Base-by-base conservation (phyloP, 2,329 filamentous ascomycete species). In the Phialocephala sp. region DNA sequence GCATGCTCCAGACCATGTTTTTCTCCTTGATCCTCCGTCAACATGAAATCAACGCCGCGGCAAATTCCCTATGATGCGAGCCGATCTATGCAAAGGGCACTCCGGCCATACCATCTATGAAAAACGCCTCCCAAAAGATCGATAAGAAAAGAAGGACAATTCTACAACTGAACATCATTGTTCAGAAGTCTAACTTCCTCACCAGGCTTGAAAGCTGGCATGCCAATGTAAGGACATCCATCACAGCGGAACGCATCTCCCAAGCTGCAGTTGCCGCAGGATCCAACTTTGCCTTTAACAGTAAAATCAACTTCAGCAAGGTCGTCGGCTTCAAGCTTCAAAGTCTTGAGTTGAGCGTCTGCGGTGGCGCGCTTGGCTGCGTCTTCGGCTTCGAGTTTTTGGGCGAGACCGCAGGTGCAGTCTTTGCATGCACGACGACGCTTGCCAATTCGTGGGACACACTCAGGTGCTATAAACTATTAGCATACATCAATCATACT, bases 201-300 rank as follows among this genome's bases (percentile, higher is more conserved):
- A 18, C 95, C 95, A 3, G 93, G 93, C 83, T 97, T 97, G 84
- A 99, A 99, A 4, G 95, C 91, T 15, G 95, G 95, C 72, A 99
- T 84, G 4, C 94, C 94, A 73, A 97, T 91, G 76, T 95, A 97
- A 1, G 94, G 94, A 74, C 89, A 92, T 1, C 86, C 74, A 59
- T 88, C 88, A 76, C 90, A 92, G 47, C 90, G 83, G 81, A 93
- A 93, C 3, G 95, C 94, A 78, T 98, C 94, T 59, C 95, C 95
- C 18, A 99, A 84, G 35, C 93, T 91, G 79, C 95, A 98, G 80
- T 94, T 97, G 35, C 93, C 93, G 78, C 95, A 99, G 20, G 92
- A 96, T 62, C 95, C 94, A 6, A 94, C 92, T 82, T 97, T 98
- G 72, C 95, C 95, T 79, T 97, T 86, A n/a, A 98, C 92, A 0